Evolutionary conservation across 192 early-diverging fungal genomes (phyloP).

Genomic region (Rhizophagus prolifer): DNA sequence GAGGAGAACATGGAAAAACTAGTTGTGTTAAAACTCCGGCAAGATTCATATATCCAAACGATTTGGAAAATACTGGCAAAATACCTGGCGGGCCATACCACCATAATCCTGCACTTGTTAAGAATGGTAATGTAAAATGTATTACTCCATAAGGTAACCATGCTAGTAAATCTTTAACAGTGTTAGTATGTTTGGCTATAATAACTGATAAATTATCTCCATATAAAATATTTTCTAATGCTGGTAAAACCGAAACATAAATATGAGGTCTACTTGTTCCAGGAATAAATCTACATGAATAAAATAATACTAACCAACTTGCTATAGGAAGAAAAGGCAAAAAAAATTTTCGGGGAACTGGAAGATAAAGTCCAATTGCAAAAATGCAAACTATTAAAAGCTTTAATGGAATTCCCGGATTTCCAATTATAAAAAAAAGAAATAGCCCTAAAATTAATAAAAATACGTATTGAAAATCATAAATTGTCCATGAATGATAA

Average conservation of each 20-base stretch:
- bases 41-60: conserved; percentile 70
- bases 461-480: conserved; percentile 48
- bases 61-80: conserved; percentile 52
- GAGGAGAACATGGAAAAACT: conserved; percentile 64
- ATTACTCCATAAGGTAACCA: conserved; percentile 77
- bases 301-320: conserved; percentile 57
- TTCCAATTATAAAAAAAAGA: conserved; percentile 44
- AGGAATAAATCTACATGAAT: conserved; percentile 55
- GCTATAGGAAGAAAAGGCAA: conserved; percentile 54
- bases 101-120: conserved; percentile 49
- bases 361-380: conserved; percentile 37
- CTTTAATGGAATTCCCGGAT: conserved; percentile 37
- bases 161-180: conserved; percentile 59
- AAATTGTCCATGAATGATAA: conserved; percentile 41
- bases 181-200: conserved; percentile 51
- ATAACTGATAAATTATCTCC: conserved; percentile 63
- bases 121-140: conserved; percentile 66
- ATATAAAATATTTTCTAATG: conserved; percentile 67
- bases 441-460: conserved; percentile 39
- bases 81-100: conserved; percentile 52
- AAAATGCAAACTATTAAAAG: conserved; percentile 35
- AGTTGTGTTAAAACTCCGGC: conserved; percentile 69
- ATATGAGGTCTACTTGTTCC: conserved; percentile 56
- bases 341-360: conserved; percentile 50
- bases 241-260: conserved; percentile 62